Evolutionary conservation across 768 basidiomycete genomes (phyloP).

Genomic region (Mycena sanguinolenta): DNA sequence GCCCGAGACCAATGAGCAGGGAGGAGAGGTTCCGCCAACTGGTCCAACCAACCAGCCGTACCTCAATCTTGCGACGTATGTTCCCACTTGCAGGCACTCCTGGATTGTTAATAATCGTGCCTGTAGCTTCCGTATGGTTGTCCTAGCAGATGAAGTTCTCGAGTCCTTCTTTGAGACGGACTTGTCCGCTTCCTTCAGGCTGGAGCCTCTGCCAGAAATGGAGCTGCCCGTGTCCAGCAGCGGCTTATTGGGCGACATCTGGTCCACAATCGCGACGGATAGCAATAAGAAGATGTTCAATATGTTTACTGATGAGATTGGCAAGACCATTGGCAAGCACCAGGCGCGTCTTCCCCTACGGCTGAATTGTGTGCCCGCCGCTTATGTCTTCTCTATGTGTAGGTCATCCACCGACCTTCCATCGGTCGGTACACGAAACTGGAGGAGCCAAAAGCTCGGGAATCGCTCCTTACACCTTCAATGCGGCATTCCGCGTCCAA

Average conservation of each 20-base stretch:
- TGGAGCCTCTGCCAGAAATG: conserved; percentile 77
- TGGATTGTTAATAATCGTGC: neutral
- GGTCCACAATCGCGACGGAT: conserved; percentile 91
- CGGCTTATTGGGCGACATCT: conserved; percentile 84
- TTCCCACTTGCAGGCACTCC: conserved; percentile 3
- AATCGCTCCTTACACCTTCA: conserved; percentile 83
- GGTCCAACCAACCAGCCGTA: conserved; percentile 89
- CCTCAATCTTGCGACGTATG: conserved; percentile 90
- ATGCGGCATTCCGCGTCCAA: conserved; percentile 73
- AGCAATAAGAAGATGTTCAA: conserved; percentile 96
- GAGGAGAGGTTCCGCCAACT: conserved; percentile 58
- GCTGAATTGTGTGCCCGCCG: neutral
- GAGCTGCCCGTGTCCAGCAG: conserved; percentile 71
- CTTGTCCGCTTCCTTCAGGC: conserved; percentile 87
- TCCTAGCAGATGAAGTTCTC: conserved; percentile 94
- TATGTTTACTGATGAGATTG: conserved; percentile 93
- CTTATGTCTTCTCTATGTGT: neutral
- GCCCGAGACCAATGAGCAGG: conserved; percentile 49
- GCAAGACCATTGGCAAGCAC: conserved; percentile 94
- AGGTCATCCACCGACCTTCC: conserved; percentile 84
- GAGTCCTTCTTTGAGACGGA: conserved; percentile 98
- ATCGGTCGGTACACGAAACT: conserved; percentile 88
- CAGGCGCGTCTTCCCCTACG: conserved; percentile 63
- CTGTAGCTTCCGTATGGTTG: conserved; percentile 95
- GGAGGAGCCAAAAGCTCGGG: conserved; percentile 90